Base-by-base conservation (phyloP, 169 alveolate species). In the Plasmodium cynomolgi region DNA sequence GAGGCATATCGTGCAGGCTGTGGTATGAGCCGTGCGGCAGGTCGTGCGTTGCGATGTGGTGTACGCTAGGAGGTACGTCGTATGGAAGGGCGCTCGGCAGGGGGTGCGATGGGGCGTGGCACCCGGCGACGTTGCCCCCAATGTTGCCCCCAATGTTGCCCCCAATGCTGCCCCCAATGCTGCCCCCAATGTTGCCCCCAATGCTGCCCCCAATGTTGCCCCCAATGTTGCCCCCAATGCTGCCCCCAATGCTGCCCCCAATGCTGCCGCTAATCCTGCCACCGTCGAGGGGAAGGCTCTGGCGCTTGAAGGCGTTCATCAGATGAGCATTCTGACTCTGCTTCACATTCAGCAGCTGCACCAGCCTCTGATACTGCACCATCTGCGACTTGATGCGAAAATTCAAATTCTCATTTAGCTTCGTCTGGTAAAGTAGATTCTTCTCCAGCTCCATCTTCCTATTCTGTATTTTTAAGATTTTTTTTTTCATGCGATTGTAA, bases 361-460 rank as follows among this genome's bases (percentile, higher is more conserved):
- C 37, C 8, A 91, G 9, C 73, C 62, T 91, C 77, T 91, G 86
- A 82, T 91, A 73, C 39, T 91, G 92, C 58, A 41, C 17, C 68
- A 54, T 82, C 54, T 91, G 95, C 1, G 84, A 72, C 20, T 91
- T 91, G 13, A 91, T 33, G 23, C 84, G 91, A 20, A 41, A 54
- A 47, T 82, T 77, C 79, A 82, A 29, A 82, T 82, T 91, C 9
- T 91, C 62, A 82, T 91, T 91, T 39, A 91, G 58, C 75, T 91
- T 91, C 3, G 81, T 50, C 62, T 91, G 95, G 58, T 33, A 81
- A 8, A 73, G 77, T 50, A 91, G 23, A 81, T 91, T 84, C 58
- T 91, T 91, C 75, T 91, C 95, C 3, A 91, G 68, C 56, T 91
- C 68, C 20, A n/a, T 68, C 75, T 91, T 68, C 77, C 58, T 91